Base-by-base conservation (phyloP, 352 stramenopile genomes). In the Globisporangium middletonii region DNA sequence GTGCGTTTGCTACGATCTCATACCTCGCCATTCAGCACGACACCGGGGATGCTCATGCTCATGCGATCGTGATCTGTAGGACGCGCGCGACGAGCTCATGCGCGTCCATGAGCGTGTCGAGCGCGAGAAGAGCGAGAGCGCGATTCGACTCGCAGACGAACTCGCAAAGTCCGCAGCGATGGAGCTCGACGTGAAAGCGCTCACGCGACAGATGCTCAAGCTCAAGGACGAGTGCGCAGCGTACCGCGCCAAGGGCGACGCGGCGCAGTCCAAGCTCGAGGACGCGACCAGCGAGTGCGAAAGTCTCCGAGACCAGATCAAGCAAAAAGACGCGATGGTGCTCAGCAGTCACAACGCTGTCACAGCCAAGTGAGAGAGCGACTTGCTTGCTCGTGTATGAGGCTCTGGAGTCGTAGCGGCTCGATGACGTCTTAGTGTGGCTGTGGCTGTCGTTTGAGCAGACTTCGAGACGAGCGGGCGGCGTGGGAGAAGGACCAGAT, bases 261-360 rank as follows among this genome's bases (percentile, higher is more conserved):
- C 85, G 11, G 60, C 70, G 4, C 72, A 90, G 44, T 84, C 71
- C 44, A 88, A 86, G 52, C 54, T 89, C 15, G 68, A 75, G 1
- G 71, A 89, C 44, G 38, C 75, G 16, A 53, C 48, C 8, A 74
- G 69, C n/a, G 81, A 92, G 44, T 72, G 60, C 44, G 78, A 91
- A 43, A 64, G 67, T 55, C 53, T 90, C 26, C 79, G 78, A 28
- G 81, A 88, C 2, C 80, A 93, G 50, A 50, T 91, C 11, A 87
- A 86, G 55, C 83, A 91, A 60, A 90, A 89, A 46, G 83, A 89
- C 13, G 48, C 69, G 11, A 65, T 88, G n/a, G 64, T 88, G 27
- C 61, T 83, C 30, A 79, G 60, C 50, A 89, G 69, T 45, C 83
- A 92, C 61, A 82, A 76, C 54, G 59, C 75, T 5, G 52, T 83